Evolutionary conservation across 768 basidiomycete genomes (phyloP).

Genomic region (Strobilomyces confusus): DNA sequence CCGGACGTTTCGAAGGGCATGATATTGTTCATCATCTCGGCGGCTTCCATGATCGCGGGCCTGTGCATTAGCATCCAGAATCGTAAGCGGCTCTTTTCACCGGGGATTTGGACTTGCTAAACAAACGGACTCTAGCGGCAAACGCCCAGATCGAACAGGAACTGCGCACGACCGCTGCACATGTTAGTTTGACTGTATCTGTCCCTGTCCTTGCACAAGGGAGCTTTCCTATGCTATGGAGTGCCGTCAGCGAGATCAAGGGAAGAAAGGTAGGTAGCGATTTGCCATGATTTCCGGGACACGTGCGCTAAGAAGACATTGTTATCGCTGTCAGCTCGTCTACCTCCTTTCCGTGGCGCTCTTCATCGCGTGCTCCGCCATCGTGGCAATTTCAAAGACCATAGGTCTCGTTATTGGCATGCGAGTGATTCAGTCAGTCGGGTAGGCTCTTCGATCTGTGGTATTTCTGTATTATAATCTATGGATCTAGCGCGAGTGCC

Average conservation of each 20-base stretch:
- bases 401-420: constrained; percentile 63
- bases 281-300: constrained; percentile 2
- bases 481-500: constrained; percentile 49
- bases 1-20: constrained; percentile 9
- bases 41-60: constrained; percentile 29
- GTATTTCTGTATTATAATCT: not conserved
- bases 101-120: not conserved
- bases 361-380: constrained; percentile 52
- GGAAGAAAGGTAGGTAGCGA: constrained; percentile 56
- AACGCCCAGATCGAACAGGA: constrained; percentile 60
- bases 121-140: constrained; percentile 44
- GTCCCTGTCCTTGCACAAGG: constrained; percentile 74
- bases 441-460: constrained; percentile 35
- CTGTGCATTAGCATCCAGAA: constrained; percentile 29
- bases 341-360: constrained; percentile 51
- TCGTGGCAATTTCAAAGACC: constrained; percentile 53
- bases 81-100: constrained; percentile 13
- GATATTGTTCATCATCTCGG: constrained; percentile 23
- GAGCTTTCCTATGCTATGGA: constrained; percentile 36
- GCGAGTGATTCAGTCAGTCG: constrained; percentile 60
- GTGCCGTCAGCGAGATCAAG: constrained; percentile 46
- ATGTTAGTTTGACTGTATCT: constrained; percentile 68
- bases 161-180: constrained; percentile 53
- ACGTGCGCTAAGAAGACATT: constrained; percentile 18
- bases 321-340: constrained; percentile 37